Base-by-base conservation (phyloP, 2,329 filamentous ascomycete genomes). In the Lasiodiplodia citricola region DNA sequence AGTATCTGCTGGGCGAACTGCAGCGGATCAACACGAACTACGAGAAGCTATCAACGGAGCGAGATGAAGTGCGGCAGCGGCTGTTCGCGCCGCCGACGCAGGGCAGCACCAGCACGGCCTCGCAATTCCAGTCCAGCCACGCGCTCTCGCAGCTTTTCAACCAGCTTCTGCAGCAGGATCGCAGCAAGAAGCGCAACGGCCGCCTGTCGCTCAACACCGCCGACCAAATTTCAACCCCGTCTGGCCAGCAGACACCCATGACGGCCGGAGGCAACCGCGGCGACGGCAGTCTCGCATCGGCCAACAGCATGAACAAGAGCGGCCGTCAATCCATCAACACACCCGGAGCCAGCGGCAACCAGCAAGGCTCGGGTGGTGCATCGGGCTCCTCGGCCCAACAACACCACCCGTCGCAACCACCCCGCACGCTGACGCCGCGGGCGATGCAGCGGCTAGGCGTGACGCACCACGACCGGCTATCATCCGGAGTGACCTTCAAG, bases 1-100 rank as follows among this genome's bases (percentile, higher is more conserved):
- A 96, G 74, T 91, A 93, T 41, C 83, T 99, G 2, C 86, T 99
- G 21, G 87, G 95, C 69, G 96, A 99, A 77, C 88, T 99, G 67
- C 94, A 96, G 76, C 91, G 96, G 69, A 98, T 99, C 72, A 88
- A 97, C 75, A 90, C 92, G 71, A 90, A 94, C 70, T 92, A 94
- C 72, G 92, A 96, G 73, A 90, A 89, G 68, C 91, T 98, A 76
- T 93, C 96, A 77, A 90, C 93, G 72, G 94, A 97, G 77, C 91
- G 96, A 67, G 89, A 91, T 73, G 94, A 97, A 78, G 87, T 97
- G 55, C 97, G 95, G 81, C 88, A 89, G 71, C 88, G 95, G 65
- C 89, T 99, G 13, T 95, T 97, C 76, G 92, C 93, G 71, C 94
- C 94, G 0, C 83, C 86, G 28, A 92, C 83, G 79, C 83, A 85